Evolutionary conservation across 1,284 basidiomycete genomes (phyloP), one percentile per base, ranked within the genome.

Genomic region (Bjerkandera adusta): DNA sequence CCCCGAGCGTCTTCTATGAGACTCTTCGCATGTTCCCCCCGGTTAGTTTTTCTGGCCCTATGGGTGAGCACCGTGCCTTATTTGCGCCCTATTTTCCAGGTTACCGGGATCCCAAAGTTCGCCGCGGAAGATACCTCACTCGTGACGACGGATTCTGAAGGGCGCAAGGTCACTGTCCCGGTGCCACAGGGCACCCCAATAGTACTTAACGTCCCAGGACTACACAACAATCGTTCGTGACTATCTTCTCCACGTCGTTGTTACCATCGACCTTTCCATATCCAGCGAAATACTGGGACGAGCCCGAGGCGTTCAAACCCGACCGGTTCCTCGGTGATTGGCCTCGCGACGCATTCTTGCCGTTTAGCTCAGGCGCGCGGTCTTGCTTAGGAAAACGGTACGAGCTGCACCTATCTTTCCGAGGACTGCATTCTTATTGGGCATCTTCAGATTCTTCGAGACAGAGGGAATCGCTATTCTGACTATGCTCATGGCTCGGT

Each of bases 381-480:
- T 50, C 52, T 4, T 53, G 52, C 30, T 18, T 53, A 4, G 52
- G 52, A 1, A 45, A 49, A 8, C 48, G 87, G 87, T 91, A 88
- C 68, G 87, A 37, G 20, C n/a, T 10, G 13, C 24, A 92, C 89
- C 52, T 92, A 92, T 30, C n/a, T 30, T 30, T 30, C n/a, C 34
- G 7, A 10, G 18, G 11, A 16, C 15, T 16, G 11, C 20, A 5
- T 11, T 39, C 12, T 41, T n/a, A 25, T 15, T 11, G 5, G 16
- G 13, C 10, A 15, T 11, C 26, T 34, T 25, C 15, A 62, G 57
- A 35, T 61, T 65, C 48, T 57, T 51, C 36, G 64, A 66, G 43
- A 58, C 56, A 1, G 67, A 49, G 36, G 57, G 57, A 24, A 51
- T 55, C 27, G 55, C 47, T 8, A 43, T 50, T 26, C 36, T 57